Evolutionary conservation across 371 early-diverging fungal species (phyloP).

Genomic region (Coemansia sp.): DNA sequence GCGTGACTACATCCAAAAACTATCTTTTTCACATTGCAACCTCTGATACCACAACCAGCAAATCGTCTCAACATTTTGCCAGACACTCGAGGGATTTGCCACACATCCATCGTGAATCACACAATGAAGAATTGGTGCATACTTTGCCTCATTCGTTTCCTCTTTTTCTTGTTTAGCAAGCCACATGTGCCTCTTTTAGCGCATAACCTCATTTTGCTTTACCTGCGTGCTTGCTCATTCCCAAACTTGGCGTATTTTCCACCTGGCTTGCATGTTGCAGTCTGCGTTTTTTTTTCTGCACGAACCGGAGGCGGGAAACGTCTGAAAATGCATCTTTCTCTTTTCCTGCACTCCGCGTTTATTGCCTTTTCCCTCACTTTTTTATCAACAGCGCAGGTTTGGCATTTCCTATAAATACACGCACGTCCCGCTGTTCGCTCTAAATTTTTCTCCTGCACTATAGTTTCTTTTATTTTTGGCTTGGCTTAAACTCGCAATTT

Average conservation of each 20-base stretch:
- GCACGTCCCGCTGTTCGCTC: neutral
- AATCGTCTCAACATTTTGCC: no score
- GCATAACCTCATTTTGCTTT: constrained; percentile 14
- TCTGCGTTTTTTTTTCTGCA: constrained; percentile 12
- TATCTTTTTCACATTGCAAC: no score
- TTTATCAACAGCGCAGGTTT: neutral
- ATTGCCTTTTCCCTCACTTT: neutral
- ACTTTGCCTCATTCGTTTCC: neutral
- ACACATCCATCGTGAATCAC: neutral
- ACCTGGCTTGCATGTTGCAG: constrained; percentile 12
- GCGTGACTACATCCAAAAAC: no score
- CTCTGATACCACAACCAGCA: no score
- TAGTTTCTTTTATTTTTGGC: neutral
- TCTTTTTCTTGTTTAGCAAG: constrained; percentile 8
- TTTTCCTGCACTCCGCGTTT: neutral
- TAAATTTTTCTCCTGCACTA: neutral
- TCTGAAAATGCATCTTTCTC: neutral
- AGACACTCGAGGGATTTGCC: neutral
- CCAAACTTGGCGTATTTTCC: constrained; percentile 12
- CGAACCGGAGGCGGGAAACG: neutral
- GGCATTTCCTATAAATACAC: neutral
- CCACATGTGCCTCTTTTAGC: constrained; percentile 12
- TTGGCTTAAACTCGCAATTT: neutral
- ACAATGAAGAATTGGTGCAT: neutral
- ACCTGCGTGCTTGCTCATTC: neutral